Evolutionary conservation across 352 stramenopile genomes (phyloP).

Genomic region (Aphanomyces astaci): DNA sequence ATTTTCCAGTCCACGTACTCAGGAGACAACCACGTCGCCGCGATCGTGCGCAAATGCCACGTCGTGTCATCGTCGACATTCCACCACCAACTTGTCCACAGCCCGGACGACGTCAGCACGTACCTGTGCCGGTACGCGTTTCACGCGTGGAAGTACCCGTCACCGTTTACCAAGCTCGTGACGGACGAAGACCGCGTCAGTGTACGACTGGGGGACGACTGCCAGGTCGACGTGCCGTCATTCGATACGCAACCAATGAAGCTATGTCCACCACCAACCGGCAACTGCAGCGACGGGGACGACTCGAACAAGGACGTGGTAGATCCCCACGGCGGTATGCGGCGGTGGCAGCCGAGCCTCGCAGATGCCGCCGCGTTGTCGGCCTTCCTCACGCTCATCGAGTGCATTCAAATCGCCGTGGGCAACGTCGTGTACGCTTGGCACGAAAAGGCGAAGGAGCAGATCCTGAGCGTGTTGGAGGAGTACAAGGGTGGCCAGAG

Average conservation of each 20-base stretch:
- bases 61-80: slow-evolving; percentile 6
- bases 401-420: slow-evolving; percentile 15
- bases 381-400: slow-evolving; percentile 2
- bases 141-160: slow-evolving; percentile 11
- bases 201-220: slow-evolving; percentile 7
- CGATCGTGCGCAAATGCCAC: slow-evolving; percentile 9
- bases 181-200: slow-evolving; percentile 14
- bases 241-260: background rate
- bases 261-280: too few relatives aligned
- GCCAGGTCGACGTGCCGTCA: slow-evolving; percentile 13
- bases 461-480: slow-evolving; percentile 11
- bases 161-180: slow-evolving; percentile 16
- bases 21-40: slow-evolving; percentile 7
- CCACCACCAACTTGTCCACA: slow-evolving; percentile 3
- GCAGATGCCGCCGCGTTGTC: background rate
- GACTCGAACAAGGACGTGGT: too few relatives aligned
- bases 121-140: slow-evolving; percentile 19
- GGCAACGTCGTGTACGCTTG: slow-evolving; percentile 20
- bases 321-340: background rate
- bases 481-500: background rate
- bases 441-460: slow-evolving; percentile 16
- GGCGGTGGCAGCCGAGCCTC: background rate
- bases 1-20: slow-evolving; percentile 21
- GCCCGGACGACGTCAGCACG: background rate
- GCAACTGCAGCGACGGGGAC: too few relatives aligned